phyloP scores from a whole-genome alignment of 805 yeast species.

The Pichia nanzhaoensis region DNA sequence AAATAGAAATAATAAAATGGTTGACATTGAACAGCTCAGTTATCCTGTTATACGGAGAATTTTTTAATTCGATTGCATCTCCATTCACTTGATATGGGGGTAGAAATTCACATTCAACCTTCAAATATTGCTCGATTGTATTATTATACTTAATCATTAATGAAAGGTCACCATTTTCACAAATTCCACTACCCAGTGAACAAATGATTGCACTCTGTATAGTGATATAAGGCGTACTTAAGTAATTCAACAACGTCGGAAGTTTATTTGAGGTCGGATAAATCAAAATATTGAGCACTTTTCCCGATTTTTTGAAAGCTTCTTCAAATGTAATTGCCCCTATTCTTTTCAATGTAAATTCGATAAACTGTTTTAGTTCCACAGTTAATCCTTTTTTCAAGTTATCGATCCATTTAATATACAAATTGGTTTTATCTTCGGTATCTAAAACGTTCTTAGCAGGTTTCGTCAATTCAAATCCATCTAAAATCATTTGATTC shows the following conservation, averaged over 20 bases:
- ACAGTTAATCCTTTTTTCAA: conserved; percentile 65
- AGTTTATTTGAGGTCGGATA: conserved; percentile 69
- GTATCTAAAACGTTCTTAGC: conserved; percentile 20
- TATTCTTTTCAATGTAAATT: conserved; percentile 66
- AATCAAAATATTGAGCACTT: conserved; percentile 75
- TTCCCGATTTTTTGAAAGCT: conserved; percentile 72
- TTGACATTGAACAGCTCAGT: conserved; percentile 93
- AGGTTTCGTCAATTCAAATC: conserved; percentile 34
- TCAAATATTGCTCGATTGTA: conserved; percentile 29
- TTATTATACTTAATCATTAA: conserved; percentile 24
- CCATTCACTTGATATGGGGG: conserved; percentile 32
- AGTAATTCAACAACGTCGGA: conserved; percentile 74
- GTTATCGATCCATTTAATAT: conserved; percentile 12
- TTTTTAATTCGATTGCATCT: conserved; percentile 11
- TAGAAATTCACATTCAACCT: conserved; percentile 31
- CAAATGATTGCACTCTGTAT: conserved; percentile 89
- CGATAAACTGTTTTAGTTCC: conserved; percentile 72
- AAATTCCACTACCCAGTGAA: conserved; percentile 66
- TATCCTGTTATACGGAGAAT: conserved; percentile 75
- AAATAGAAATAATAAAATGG: conserved; percentile 84
- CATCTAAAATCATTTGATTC: conserved; percentile 21
- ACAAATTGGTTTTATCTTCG: conserved; percentile 16
- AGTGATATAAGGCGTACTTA: conserved; percentile 88
- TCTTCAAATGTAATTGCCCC: conserved; percentile 92
- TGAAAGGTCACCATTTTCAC: conserved; percentile 52